These are phyloP conservation scores for Alternaria burnsii DNA, from an alignment of 2,329 filamentous ascomycete genomes.

Conservation along the genomic window DNA sequence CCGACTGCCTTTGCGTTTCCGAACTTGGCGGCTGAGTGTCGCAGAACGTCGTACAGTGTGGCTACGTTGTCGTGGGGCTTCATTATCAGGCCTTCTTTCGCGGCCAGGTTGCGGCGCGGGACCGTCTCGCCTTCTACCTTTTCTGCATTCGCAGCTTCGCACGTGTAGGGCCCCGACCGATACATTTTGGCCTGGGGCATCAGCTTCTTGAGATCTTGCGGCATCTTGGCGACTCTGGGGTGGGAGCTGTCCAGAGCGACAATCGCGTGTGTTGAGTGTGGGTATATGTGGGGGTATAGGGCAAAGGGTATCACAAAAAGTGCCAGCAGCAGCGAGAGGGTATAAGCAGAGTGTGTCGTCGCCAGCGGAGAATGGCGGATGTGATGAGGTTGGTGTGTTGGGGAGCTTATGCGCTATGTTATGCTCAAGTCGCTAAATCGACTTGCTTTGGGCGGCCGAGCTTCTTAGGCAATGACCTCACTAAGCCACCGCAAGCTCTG, in stretches of 20 bases:
- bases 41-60: constrained; percentile 82
- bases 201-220: constrained; percentile 58
- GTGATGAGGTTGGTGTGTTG: constrained; percentile 13
- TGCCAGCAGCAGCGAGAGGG: constrained; percentile 21
- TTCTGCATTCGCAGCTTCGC: constrained; percentile 73
- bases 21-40: constrained; percentile 68
- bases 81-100: constrained; percentile 74
- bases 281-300: constrained; percentile 14
- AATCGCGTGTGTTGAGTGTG: constrained; percentile 20
- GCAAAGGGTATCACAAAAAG: constrained; percentile 33
- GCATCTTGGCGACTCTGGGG: constrained; percentile 35
- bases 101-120: constrained; percentile 75
- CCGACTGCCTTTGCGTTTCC: constrained; percentile 66
- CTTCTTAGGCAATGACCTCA: constrained; percentile 33
- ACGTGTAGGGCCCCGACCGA: constrained; percentile 76
- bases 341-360: constrained; percentile 21
- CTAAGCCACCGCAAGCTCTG: constrained; percentile 15
- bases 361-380: constrained; percentile 35
- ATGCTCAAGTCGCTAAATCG: constrained; percentile 18
- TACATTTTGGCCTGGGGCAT: constrained; percentile 57
- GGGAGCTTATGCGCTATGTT: constrained; percentile 21
- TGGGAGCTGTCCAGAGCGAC: constrained; percentile 13
- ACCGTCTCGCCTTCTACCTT: constrained; percentile 83
- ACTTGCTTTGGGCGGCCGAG: constrained; percentile 21
- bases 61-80: constrained; percentile 73